Evolutionary conservation across 495 filamentous ascomycete species (phyloP).

Genomic region (Penicillium manginii): DNA sequence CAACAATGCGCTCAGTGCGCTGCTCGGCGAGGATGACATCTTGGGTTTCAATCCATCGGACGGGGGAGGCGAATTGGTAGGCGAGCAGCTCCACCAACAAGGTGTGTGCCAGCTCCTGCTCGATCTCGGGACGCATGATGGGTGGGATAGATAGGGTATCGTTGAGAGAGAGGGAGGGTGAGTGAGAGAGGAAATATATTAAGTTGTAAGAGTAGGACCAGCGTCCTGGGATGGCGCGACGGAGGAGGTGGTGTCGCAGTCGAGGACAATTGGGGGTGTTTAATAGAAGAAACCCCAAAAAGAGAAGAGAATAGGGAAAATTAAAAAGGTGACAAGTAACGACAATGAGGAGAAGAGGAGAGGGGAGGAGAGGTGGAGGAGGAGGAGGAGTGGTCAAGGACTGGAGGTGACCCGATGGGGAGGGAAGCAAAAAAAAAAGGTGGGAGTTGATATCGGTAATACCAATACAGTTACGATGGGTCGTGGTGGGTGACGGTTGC

Average conservation of each 20-base stretch:
- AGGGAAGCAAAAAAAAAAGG: slow-evolving; percentile 34
- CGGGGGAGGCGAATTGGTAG: slow-evolving; percentile 98
- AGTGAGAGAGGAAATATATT: slow-evolving; percentile 14
- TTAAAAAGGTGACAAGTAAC: slow-evolving; percentile 9
- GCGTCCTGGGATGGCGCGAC: slow-evolving; percentile 20
- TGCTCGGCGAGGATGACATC: slow-evolving; percentile 98
- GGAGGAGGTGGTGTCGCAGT: slow-evolving; percentile 16
- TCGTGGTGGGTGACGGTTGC: too few relatives aligned
- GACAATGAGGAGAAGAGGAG: slow-evolving; percentile 10
- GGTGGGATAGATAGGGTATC: slow-evolving; percentile 18
- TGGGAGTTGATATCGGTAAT: slow-evolving; percentile 35
- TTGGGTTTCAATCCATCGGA: slow-evolving; percentile 99
- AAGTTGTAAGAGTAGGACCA: slow-evolving; percentile 19
- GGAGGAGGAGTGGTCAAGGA: not conserved
- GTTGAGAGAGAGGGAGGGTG: not conserved
- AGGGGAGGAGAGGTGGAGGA: not conserved
- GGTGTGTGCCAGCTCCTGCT: slow-evolving; percentile 97
- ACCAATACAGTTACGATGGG: not conserved
- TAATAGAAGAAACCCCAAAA: slow-evolving; percentile 7
- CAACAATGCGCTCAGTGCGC: slow-evolving; percentile 93
- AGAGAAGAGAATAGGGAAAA: slow-evolving; percentile 14
- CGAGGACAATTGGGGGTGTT: not conserved
- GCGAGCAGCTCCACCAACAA: slow-evolving; percentile 97
- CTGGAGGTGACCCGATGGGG: not conserved
- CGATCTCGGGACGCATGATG: slow-evolving; percentile 95